phyloP scores from a whole-genome alignment of 2,329 filamentous ascomycete species.

The Epicoccum nigrum region DNA sequence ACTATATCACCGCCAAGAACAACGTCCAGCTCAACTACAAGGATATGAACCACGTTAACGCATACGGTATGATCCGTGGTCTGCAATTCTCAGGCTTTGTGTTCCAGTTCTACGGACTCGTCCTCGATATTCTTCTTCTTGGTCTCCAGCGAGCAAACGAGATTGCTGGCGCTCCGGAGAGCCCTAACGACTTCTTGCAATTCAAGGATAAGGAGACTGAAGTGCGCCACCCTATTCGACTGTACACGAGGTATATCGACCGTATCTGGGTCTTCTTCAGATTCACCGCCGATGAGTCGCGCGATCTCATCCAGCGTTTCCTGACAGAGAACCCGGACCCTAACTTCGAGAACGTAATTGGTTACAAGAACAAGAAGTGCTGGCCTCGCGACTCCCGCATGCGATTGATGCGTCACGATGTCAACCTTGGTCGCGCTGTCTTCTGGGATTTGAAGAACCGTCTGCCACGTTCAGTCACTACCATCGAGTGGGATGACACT shows the following conservation, averaged over 20 bases:
- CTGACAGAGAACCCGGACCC: constrained; percentile 97
- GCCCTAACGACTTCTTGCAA: constrained; percentile 96
- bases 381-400: constrained; percentile 98
- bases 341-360: constrained; percentile 99
- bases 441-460: constrained; percentile 99
- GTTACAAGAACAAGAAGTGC: constrained; percentile 99
- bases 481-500: constrained; percentile 98
- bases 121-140: constrained; percentile 89
- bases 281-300: constrained; percentile 90
- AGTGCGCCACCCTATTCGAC: constrained; percentile 88
- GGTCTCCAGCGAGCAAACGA: constrained; percentile 96
- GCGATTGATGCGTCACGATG: constrained; percentile 98
- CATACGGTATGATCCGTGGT: constrained; percentile 97
- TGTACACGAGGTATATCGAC: constrained; percentile 98
- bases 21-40: constrained; percentile 99
- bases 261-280: constrained; percentile 98
- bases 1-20: constrained; percentile 99
- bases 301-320: constrained; percentile 96
- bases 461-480: constrained; percentile 90
- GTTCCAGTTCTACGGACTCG: constrained; percentile 97
- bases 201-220: constrained; percentile 94
- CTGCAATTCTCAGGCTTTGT: constrained; percentile 98
- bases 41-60: constrained; percentile 99
- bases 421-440: constrained; percentile 94
- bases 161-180: constrained; percentile 91